These are phyloP conservation scores for Pyrenochaeta sp. DNA, from an alignment of 2,329 filamentous ascomycete species.

Conservation along the genomic window DNA sequence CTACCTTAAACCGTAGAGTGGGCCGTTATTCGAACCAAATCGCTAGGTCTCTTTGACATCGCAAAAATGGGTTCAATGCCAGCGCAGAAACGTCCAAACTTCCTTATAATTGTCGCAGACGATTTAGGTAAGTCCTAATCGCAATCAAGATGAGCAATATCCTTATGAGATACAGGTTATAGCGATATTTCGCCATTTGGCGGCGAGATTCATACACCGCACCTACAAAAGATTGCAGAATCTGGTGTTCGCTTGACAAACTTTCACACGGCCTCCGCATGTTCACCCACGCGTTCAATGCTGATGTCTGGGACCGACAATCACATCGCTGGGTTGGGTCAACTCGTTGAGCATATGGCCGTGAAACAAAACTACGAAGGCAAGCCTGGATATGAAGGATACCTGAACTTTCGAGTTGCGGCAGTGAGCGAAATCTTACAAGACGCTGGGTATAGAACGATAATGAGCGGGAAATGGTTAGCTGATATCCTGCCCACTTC, in stretches of 20 bases:
- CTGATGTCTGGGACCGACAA: conserved; percentile 71
- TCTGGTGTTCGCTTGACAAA: conserved; percentile 67
- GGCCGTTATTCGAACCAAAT: neutral
- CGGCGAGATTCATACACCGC: conserved; percentile 67
- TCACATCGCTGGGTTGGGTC: conserved; percentile 66
- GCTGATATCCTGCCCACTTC: neutral
- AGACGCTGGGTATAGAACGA: conserved; percentile 46
- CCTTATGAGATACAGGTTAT: conserved; percentile 49
- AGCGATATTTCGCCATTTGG: conserved; percentile 67
- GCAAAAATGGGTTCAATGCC: neutral
- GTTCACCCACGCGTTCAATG: conserved; percentile 71
- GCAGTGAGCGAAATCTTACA: conserved; percentile 66
- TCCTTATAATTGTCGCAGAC: conserved; percentile 67
- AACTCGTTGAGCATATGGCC: conserved; percentile 63
- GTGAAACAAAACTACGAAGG: conserved; percentile 62
- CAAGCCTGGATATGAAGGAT: conserved; percentile 69
- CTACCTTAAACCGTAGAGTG: neutral
- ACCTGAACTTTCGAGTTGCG: conserved; percentile 67
- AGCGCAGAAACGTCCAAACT: conserved; percentile 60
- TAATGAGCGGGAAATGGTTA: conserved; percentile 22
- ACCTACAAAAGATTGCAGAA: conserved; percentile 62
- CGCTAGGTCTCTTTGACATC: neutral
- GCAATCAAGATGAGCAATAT: neutral
- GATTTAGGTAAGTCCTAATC: conserved; percentile 53
- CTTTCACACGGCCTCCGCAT: conserved; percentile 71